Conservation (phyloP, 2,329 filamentous ascomycete genomes). For the Ramularia endophylla region DNA sequence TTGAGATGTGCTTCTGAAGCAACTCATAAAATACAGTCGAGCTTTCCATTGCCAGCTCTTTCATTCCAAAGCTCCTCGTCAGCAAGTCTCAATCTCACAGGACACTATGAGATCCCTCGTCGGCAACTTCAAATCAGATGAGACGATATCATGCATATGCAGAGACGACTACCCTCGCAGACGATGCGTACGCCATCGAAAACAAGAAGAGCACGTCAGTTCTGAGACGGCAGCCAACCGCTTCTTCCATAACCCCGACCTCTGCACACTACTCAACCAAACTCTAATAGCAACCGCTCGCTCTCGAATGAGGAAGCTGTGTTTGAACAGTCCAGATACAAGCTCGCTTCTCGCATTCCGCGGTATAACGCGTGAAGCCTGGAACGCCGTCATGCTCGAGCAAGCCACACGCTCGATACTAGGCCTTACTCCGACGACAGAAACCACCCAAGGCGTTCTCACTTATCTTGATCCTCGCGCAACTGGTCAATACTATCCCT, state of each 20-base stretch:
- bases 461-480: neutral
- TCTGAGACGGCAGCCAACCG: too few species aligned
- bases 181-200: too few species aligned
- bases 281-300: neutral
- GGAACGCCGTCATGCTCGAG: slow-evolving; percentile 1
- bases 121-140: too few species aligned
- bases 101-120: too few species aligned
- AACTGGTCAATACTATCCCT: neutral
- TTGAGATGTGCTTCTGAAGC: too few species aligned
- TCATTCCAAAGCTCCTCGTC: too few species aligned
- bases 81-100: too few species aligned
- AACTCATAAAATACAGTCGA: too few species aligned
- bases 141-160: too few species aligned
- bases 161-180: too few species aligned
- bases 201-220: too few species aligned
- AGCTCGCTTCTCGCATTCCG: slow-evolving; percentile 1
- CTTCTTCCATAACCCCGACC: neutral
- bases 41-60: too few species aligned
- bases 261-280: neutral
- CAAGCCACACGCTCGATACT: neutral
- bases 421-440: neutral
- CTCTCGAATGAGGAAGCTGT: neutral
- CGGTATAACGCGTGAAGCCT: slow-evolving; percentile 1
- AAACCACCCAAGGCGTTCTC: neutral
- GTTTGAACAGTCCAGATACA: neutral